Conservation (phyloP, 2,329 filamentous ascomycete genomes). For the Calonectria henricotiae region DNA sequence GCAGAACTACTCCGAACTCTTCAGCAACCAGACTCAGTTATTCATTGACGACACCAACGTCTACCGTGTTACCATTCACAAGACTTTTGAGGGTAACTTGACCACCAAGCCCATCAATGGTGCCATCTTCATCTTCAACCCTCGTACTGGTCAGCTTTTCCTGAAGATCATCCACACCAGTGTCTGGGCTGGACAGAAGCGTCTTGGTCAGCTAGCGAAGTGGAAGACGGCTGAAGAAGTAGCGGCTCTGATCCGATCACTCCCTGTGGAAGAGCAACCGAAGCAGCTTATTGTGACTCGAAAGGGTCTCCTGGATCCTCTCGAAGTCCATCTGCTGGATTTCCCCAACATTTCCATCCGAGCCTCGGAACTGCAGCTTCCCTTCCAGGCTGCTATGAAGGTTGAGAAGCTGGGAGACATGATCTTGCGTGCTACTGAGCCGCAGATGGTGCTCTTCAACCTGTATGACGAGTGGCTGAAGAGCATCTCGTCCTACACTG, state of each 20-base stretch:
- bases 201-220: constrained; percentile 97
- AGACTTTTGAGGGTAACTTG: constrained; percentile 99
- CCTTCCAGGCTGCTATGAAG: constrained; percentile 99
- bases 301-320: constrained; percentile 95
- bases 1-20: constrained; percentile 98
- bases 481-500: constrained; percentile 98
- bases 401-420: constrained; percentile 99
- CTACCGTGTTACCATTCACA: constrained; percentile 99
- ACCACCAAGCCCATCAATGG: constrained; percentile 99
- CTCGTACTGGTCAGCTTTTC: constrained; percentile 97
- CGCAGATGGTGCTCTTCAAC: constrained; percentile 99
- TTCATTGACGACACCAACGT: constrained; percentile 99
- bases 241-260: constrained; percentile 92
- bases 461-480: constrained; percentile 99
- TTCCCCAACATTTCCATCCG: constrained; percentile 99
- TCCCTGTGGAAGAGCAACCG: constrained; percentile 97
- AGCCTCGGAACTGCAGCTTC: constrained; percentile 95
- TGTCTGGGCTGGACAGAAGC: constrained; percentile 99
- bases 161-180: constrained; percentile 99
- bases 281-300: constrained; percentile 99
- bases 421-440: constrained; percentile 97
- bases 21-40: constrained; percentile 98
- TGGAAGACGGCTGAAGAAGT: constrained; percentile 99
- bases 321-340: constrained; percentile 97
- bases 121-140: constrained; percentile 99